Conservation (phyloP, 768 basidiomycete genomes). For the Termitomyces sp. region DNA sequence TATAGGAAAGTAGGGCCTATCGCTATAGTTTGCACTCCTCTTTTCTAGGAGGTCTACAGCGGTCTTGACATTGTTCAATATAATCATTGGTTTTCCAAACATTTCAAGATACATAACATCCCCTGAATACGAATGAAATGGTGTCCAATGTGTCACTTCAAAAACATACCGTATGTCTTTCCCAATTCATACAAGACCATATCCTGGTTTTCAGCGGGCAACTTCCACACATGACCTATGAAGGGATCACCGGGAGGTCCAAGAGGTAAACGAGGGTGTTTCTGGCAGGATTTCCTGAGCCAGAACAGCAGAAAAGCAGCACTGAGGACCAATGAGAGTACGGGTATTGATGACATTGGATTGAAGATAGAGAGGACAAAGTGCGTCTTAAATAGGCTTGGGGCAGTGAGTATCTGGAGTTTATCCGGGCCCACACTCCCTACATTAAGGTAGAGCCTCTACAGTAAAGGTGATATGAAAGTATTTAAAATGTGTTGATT, state of each 20-base stretch:
- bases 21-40: conserved; percentile 29
- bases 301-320: background rate
- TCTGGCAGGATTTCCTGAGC: background rate
- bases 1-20: conserved; percentile 17
- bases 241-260: conserved; percentile 31
- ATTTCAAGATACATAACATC: conserved; percentile 13
- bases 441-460: too few species aligned
- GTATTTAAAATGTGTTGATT: too few species aligned
- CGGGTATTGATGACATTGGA: background rate
- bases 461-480: too few species aligned
- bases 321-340: background rate
- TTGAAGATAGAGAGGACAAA: background rate
- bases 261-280: conserved; percentile 16
- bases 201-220: conserved; percentile 20
- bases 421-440: too few species aligned
- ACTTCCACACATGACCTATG: conserved; percentile 26
- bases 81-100: conserved; percentile 15
- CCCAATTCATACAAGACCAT: conserved; percentile 20
- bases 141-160: background rate
- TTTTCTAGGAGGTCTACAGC: conserved; percentile 37
- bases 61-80: conserved; percentile 28
- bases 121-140: background rate
- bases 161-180: conserved; percentile 22
- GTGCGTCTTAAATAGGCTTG: background rate
- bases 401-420: background rate